Conservation (phyloP, 495 filamentous ascomycete species). For the Penicillium pancosmium region DNA sequence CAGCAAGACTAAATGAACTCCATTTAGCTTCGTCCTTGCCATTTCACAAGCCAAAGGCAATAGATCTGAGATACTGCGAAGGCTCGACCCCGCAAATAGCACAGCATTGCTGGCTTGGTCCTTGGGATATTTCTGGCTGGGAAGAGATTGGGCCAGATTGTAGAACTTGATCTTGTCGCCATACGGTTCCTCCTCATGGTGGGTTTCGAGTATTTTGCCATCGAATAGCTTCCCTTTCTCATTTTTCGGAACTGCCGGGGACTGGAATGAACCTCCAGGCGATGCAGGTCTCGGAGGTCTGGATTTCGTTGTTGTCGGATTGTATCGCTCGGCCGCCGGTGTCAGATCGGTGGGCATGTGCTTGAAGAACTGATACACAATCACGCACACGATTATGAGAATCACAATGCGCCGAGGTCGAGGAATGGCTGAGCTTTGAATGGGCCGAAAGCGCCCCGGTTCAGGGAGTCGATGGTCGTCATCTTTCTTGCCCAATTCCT, state of each 20-base stretch:
- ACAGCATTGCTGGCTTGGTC: constrained; percentile 40
- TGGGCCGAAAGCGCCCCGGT: constrained; percentile 25
- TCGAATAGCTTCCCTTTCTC: neutral
- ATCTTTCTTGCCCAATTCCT: constrained; percentile 71
- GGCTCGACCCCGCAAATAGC: constrained; percentile 53
- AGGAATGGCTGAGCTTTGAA: constrained; percentile 35
- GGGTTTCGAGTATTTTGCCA: constrained; percentile 11
- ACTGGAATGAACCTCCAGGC: constrained; percentile 7
- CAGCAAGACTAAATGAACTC: constrained; percentile 58
- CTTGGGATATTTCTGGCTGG: constrained; percentile 34
- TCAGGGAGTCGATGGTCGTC: constrained; percentile 58
- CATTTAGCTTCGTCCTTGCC: constrained; percentile 44
- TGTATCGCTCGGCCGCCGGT: constrained; percentile 35
- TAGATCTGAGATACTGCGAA: constrained; percentile 53
- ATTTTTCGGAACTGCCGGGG: constrained; percentile 17
- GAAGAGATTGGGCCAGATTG: constrained; percentile 52
- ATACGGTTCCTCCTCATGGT: constrained; percentile 38
- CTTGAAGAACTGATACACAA: constrained; percentile 57
- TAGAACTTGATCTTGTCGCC: constrained; percentile 60
- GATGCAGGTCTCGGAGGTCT: constrained; percentile 23
- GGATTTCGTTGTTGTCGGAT: constrained; percentile 24
- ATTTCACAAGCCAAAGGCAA: constrained; percentile 59
- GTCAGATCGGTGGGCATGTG: constrained; percentile 52
- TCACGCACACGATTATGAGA: constrained; percentile 41
- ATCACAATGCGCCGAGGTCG: constrained; percentile 50